A percentile compares a stretch with the other conserved stretches of the same genome.
Evolutionary conservation across 108 stramenopile genomes (phyloP).

Genomic region (Skeletonema menzelii): DNA sequence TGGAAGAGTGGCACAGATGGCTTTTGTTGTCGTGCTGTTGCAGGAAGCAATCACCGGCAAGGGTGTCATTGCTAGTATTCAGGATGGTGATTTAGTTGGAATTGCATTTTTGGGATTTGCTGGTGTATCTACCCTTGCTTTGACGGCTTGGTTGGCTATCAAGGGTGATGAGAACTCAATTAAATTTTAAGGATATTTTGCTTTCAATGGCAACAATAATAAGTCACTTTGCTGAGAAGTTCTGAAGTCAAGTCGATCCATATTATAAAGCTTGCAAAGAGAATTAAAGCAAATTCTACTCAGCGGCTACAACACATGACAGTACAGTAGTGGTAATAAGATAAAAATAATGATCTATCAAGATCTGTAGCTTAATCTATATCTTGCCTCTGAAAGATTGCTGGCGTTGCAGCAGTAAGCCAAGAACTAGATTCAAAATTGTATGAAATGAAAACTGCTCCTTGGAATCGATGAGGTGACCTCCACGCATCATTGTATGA

Average conservation of each 20-base stretch:
- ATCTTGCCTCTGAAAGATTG: not conserved
- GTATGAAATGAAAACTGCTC: not conserved
- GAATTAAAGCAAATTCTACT: not conserved
- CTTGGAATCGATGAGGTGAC: not conserved
- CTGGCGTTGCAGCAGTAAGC: not conserved
- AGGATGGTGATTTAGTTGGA: slow-evolving; percentile 72
- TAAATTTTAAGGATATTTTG: slow-evolving; percentile 14
- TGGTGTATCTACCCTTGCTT: slow-evolving; percentile 47
- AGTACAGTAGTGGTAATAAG: not conserved
- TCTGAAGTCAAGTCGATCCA: not conserved
- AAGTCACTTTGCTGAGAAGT: not conserved
- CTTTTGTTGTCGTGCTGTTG: slow-evolving; percentile 74
- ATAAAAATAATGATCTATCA: not conserved
- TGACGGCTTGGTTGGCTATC: slow-evolving; percentile 75
- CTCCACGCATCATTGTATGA: not conserved
- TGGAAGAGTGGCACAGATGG: slow-evolving; percentile 90
- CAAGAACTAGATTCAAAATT: not conserved
- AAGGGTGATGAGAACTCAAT: slow-evolving; percentile 70
- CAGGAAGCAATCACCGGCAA: slow-evolving; percentile 82
- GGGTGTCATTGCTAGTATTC: slow-evolving; percentile 73
- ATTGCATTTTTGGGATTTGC: slow-evolving; percentile 46
- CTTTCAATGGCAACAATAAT: not conserved
- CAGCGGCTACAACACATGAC: not conserved
- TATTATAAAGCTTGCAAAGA: not conserved
- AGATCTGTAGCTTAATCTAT: not conserved